Conservation (phyloP, 2,329 filamentous ascomycete genomes). For the Aspergillus brasiliensis region DNA sequence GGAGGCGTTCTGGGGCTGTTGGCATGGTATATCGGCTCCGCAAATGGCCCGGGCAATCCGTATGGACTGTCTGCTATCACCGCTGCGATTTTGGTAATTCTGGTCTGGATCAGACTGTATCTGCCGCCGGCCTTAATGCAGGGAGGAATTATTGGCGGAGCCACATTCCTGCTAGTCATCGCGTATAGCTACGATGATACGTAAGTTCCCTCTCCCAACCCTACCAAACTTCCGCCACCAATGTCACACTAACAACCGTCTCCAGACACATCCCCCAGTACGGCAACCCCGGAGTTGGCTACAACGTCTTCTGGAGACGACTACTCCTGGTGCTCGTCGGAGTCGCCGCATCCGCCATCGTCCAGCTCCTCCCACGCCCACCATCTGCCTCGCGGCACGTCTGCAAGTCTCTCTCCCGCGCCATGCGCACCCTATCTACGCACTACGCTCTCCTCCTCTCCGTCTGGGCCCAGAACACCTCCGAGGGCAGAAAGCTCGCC, state of each 20-base stretch:
- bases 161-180: slow-evolving; percentile 50
- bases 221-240: background rate
- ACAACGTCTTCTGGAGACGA: slow-evolving; percentile 53
- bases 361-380: slow-evolving; percentile 51
- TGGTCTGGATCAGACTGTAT: slow-evolving; percentile 42
- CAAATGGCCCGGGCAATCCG: slow-evolving; percentile 51
- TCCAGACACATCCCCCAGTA: slow-evolving; percentile 46
- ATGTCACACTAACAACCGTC: background rate
- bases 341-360: slow-evolving; percentile 45
- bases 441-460: slow-evolving; percentile 55
- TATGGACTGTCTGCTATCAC: slow-evolving; percentile 52
- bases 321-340: slow-evolving; percentile 49
- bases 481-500: slow-evolving; percentile 27
- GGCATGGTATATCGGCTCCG: slow-evolving; percentile 56
- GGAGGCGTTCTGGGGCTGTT: slow-evolving; percentile 52
- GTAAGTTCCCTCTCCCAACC: slow-evolving; percentile 32
- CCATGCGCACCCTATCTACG: slow-evolving; percentile 47
- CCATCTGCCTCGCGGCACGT: slow-evolving; percentile 52
- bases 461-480: slow-evolving; percentile 40
- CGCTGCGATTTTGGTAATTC: slow-evolving; percentile 32
- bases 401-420: slow-evolving; percentile 49
- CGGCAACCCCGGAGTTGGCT: slow-evolving; percentile 52
- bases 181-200: slow-evolving; percentile 52
- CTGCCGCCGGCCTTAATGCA: slow-evolving; percentile 34
- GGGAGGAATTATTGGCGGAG: slow-evolving; percentile 42